Evolutionary conservation across 2,329 filamentous ascomycete genomes (phyloP).

Genomic region (Blastomyces gilchristii): DNA sequence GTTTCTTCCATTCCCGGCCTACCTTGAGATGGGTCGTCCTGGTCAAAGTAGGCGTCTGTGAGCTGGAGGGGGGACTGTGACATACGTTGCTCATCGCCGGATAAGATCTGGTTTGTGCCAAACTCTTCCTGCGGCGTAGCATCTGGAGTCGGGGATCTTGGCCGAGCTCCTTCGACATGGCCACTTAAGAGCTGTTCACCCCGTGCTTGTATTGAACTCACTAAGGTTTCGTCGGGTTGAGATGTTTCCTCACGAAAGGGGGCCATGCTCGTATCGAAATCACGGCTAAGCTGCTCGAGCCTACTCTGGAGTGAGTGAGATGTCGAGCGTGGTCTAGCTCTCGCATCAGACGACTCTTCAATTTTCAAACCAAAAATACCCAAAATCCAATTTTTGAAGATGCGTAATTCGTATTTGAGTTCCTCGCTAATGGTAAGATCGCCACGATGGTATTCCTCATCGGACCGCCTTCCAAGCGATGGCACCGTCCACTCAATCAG

Average conservation of each 20-base stretch:
- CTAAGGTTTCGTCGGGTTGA: neutral
- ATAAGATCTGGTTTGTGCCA: slow-evolving; percentile 17
- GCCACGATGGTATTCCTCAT: slow-evolving; percentile 31
- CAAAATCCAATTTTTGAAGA: slow-evolving; percentile 25
- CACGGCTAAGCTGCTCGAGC: slow-evolving; percentile 21
- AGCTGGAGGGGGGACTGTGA: slow-evolving; percentile 33
- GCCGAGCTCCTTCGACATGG: slow-evolving; percentile 12
- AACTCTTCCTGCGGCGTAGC: slow-evolving; percentile 12
- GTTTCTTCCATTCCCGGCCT: slow-evolving; percentile 15
- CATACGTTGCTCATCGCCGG: slow-evolving; percentile 29
- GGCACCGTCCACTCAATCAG: slow-evolving; percentile 37
- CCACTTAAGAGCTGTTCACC: slow-evolving; percentile 16
- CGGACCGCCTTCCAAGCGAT: slow-evolving; percentile 30
- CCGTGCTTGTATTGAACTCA: slow-evolving; percentile 11
- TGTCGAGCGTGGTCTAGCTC: slow-evolving; percentile 17
- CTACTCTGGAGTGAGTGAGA: slow-evolving; percentile 23
- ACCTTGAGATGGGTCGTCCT: slow-evolving; percentile 19
- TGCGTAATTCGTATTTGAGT: slow-evolving; percentile 27
- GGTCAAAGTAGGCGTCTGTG: slow-evolving; percentile 25
- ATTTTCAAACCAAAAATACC: slow-evolving; percentile 22
- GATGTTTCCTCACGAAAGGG: neutral
- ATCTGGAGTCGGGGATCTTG: slow-evolving; percentile 13
- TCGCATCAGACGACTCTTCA: slow-evolving; percentile 14
- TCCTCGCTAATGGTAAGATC: slow-evolving; percentile 30
- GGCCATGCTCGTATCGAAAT: neutral